Conservation (phyloP, 2,329 filamentous ascomycete species). For the Pestalotiopsis sp. region DNA sequence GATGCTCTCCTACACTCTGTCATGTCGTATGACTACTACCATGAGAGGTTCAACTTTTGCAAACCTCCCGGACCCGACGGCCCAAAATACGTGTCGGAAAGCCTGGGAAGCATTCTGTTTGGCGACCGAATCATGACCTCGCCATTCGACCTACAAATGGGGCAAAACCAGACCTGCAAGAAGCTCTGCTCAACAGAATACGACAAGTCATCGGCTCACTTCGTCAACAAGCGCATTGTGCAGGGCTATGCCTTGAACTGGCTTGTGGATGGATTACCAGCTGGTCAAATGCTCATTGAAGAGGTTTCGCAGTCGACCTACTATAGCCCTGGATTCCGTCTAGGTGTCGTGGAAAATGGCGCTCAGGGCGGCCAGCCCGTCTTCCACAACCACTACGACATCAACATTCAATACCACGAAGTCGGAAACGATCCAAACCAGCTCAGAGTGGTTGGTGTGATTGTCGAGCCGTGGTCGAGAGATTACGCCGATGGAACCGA, state of each 20-base stretch:
- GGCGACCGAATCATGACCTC: conserved; percentile 98
- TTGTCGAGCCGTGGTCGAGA: conserved; percentile 80
- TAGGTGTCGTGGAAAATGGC: conserved; percentile 56
- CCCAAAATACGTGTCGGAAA: conserved; percentile 80
- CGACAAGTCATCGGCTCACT: conserved; percentile 67
- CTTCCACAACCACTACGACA: conserved; percentile 96
- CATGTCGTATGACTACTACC: conserved; percentile 95
- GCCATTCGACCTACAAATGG: conserved; percentile 88
- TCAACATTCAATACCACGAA: conserved; percentile 88
- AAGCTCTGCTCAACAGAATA: conserved; percentile 70
- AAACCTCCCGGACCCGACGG: conserved; percentile 65
- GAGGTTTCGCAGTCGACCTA: conserved; percentile 75
- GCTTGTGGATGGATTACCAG: conserved; percentile 92
- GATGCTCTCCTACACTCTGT: conserved; percentile 89
- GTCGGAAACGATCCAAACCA: conserved; percentile 67
- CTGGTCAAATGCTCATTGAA: conserved; percentile 81
- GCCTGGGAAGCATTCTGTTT: conserved; percentile 93
- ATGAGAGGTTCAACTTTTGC: conserved; percentile 86
- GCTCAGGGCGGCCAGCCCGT: conserved; percentile 57
- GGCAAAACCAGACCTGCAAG: conserved; percentile 84
- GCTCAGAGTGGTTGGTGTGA: conserved; percentile 87
- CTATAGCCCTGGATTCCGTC: conserved; percentile 87
- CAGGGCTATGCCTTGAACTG: conserved; percentile 93
- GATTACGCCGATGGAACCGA: conserved; percentile 60
- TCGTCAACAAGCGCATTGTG: conserved; percentile 80